A percentile compares a stretch with the other conserved stretches of the same genome.
Conservation (phyloP, 2,329 filamentous ascomycete genomes). For the Macrophomina phaseolina region DNA sequence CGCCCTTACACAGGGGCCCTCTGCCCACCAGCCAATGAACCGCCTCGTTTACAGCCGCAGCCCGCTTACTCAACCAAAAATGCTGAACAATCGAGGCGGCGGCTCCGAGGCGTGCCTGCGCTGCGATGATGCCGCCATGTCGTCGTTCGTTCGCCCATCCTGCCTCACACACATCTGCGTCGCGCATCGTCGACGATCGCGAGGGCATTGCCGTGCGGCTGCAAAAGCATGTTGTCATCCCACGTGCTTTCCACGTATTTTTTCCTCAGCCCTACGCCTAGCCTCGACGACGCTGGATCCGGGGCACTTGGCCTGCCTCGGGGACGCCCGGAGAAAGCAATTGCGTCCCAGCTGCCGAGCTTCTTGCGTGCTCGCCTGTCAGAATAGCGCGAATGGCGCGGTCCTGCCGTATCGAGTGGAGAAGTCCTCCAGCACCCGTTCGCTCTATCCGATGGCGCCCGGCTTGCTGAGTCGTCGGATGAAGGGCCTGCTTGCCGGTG, state of each 20-base stretch:
- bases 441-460: slow-evolving; percentile 2
- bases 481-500: slow-evolving; percentile 5
- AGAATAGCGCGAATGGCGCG: slow-evolving; percentile 24
- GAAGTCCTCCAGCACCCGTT: neutral
- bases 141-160: neutral
- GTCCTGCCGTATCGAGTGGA: neutral
- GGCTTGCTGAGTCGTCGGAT: neutral
- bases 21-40: neutral
- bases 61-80: neutral
- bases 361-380: slow-evolving; percentile 23
- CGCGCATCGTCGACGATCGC: slow-evolving; percentile 11
- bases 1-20: neutral
- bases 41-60: neutral
- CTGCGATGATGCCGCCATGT: slow-evolving; percentile 6
- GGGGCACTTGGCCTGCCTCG: slow-evolving; percentile 5
- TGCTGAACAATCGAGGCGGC: slow-evolving; percentile 19
- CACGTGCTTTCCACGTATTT: slow-evolving; percentile 6
- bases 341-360: slow-evolving; percentile 1
- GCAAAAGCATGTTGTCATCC: slow-evolving; percentile 1
- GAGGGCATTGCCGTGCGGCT: slow-evolving; percentile 4
- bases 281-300: slow-evolving; percentile 5
- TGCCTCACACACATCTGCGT: neutral
- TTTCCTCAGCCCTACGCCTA: slow-evolving; percentile 16
- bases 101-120: slow-evolving; percentile 9
- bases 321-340: neutral